A percentile compares a stretch with the other conserved stretches of the same genome.
These are phyloP conservation scores for Arachis hypogaea DNA, from an alignment of 306 rosid species.

Conservation along the genomic window DNA sequence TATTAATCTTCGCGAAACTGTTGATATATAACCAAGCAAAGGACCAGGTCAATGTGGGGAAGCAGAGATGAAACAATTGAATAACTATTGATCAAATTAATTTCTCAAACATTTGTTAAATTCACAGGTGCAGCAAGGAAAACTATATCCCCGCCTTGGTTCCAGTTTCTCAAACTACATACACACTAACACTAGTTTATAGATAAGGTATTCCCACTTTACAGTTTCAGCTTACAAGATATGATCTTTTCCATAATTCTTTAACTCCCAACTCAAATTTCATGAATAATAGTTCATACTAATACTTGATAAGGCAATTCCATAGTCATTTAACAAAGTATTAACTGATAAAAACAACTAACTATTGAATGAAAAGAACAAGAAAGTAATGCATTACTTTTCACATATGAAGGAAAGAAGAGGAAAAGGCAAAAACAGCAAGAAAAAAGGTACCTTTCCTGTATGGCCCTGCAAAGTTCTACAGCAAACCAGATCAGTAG, in stretches of 20 bases:
- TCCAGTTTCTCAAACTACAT: background rate
- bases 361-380: too few relatives aligned
- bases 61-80: background rate
- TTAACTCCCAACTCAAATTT: background rate
- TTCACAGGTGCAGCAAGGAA: background rate
- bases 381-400: background rate
- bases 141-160: background rate
- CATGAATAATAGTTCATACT: background rate
- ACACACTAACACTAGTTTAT: background rate
- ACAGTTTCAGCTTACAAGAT: background rate
- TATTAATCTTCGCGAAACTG: background rate
- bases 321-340: background rate
- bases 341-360: background rate
- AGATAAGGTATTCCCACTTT: background rate
- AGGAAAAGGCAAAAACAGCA: background rate
- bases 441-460: slow-evolving; percentile 56
- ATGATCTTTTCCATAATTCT: background rate
- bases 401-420: background rate
- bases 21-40: background rate
- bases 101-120: background rate
- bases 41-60: background rate
- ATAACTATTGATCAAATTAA: background rate
- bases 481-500: slow-evolving; percentile 89
- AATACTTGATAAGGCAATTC: slow-evolving; percentile 2
- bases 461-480: slow-evolving; percentile 88